phyloP scores from a whole-genome alignment of 345 rosid species.

The Trapa incisa region DNA sequence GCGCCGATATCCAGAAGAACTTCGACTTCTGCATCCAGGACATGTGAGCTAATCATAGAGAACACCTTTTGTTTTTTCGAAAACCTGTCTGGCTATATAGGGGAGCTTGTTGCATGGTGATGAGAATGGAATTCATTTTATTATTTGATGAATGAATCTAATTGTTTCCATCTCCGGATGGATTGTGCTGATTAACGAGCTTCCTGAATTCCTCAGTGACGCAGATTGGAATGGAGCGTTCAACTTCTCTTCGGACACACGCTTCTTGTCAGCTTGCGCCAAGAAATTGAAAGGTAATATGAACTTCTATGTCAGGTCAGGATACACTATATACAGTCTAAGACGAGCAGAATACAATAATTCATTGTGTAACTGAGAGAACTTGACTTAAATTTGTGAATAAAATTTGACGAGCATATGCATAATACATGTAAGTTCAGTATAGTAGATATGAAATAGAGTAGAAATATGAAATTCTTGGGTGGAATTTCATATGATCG shows the following conservation, averaged over 20 bases:
- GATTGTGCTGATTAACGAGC: not conserved
- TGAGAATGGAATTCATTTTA: too few species aligned
- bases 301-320: not conserved
- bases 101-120: too few species aligned
- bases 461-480: not conserved
- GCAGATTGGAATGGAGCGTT: slow-evolving; percentile 76
- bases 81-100: too few species aligned
- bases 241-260: slow-evolving; percentile 54
- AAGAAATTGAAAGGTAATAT: slow-evolving; percentile 43
- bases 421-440: too few species aligned
- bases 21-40: slow-evolving; percentile 81
- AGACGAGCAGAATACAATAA: too few species aligned
- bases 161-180: not conserved
- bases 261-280: slow-evolving; percentile 51
- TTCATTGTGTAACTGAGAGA: too few species aligned
- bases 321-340: not conserved
- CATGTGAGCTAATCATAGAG: slow-evolving; percentile 30
- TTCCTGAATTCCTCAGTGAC: slow-evolving; percentile 30
- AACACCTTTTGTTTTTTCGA: too few species aligned
- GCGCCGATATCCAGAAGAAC: slow-evolving; percentile 40
- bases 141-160: not conserved
- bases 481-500: not conserved
- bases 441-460: not conserved
- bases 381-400: too few species aligned
- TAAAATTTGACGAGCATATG: too few species aligned